A percentile compares a stretch with the other conserved stretches of the same genome.
These are phyloP conservation scores for Ceratocystis albifundus DNA, from an alignment of 2,329 filamentous ascomycete genomes.

Conservation along the genomic window DNA sequence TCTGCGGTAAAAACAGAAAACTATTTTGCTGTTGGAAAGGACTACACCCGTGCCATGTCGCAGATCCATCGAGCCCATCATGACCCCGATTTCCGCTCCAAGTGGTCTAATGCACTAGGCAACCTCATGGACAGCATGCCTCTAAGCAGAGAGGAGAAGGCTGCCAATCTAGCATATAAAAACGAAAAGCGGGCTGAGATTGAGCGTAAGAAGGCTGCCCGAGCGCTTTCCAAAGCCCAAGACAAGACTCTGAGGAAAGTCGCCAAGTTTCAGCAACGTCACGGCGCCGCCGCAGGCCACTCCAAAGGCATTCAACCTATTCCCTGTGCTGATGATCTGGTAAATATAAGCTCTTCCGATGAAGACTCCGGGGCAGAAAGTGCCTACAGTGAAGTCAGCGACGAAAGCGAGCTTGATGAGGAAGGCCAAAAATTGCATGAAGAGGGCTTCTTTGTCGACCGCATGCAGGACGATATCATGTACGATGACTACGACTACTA, in stretches of 20 bases:
- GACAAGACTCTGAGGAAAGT: background rate
- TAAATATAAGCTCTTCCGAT: background rate
- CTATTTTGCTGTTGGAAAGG: background rate
- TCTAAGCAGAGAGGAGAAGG: background rate
- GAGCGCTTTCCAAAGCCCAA: background rate
- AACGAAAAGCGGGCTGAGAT: background rate
- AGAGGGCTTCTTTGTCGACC: slow-evolving; percentile 3
- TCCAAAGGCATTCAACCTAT: background rate
- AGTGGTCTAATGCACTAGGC: slow-evolving; percentile 4
- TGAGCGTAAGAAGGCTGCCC: background rate
- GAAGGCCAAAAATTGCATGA: slow-evolving; percentile 1
- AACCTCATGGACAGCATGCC: slow-evolving; percentile 13
- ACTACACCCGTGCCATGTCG: background rate
- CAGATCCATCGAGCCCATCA: slow-evolving; percentile 6
- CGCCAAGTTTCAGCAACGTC: background rate
- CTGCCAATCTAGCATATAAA: background rate
- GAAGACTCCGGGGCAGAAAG: background rate
- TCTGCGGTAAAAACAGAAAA: background rate
- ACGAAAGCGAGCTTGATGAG: slow-evolving; percentile 4
- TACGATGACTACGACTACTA: slow-evolving; percentile 16
- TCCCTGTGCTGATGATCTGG: background rate
- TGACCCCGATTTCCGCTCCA: slow-evolving; percentile 1
- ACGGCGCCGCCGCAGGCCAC: background rate
- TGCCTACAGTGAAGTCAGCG: slow-evolving; percentile 4
- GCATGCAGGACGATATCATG: slow-evolving; percentile 13